These are phyloP conservation scores for Chaetomium sp. DNA, from an alignment of 2,329 filamentous ascomycete species.

Conservation along the genomic window DNA sequence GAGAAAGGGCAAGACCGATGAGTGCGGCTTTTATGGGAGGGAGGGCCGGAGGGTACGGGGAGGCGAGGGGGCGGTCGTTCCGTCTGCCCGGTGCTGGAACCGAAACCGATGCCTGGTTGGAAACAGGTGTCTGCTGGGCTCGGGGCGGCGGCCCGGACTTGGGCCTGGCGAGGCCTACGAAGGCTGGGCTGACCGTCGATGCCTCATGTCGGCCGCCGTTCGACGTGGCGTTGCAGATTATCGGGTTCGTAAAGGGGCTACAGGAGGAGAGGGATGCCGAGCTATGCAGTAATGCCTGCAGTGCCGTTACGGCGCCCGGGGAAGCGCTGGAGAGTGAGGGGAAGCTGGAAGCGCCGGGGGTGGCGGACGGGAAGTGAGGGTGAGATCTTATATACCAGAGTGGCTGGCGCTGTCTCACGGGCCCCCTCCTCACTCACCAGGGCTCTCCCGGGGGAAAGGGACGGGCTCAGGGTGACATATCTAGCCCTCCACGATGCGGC, in stretches of 20 bases:
- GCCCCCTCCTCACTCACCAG: neutral
- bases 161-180: slow-evolving; percentile 21
- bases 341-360: slow-evolving; percentile 12
- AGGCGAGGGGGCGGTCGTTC: neutral
- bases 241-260: slow-evolving; percentile 34
- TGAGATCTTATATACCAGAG: neutral
- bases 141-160: neutral
- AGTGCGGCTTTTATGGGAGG: neutral
- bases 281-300: slow-evolving; percentile 13
- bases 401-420: neutral
- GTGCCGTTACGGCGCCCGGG: slow-evolving; percentile 25
- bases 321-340: slow-evolving; percentile 21
- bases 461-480: neutral
- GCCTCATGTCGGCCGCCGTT: slow-evolving; percentile 30
- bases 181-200: slow-evolving; percentile 35
- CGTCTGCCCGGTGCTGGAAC: neutral
- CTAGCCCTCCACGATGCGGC: neutral
- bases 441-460: neutral
- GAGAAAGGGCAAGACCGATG: neutral
- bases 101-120: neutral
- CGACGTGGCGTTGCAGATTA: slow-evolving; percentile 37
- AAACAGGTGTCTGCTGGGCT: too few relatives aligned
- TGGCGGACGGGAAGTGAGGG: neutral
- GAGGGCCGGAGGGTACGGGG: neutral
- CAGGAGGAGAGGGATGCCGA: slow-evolving; percentile 30